Base-by-base conservation (phyloP, 148 eudicot genomes). In the Drosera capensis region DNA sequence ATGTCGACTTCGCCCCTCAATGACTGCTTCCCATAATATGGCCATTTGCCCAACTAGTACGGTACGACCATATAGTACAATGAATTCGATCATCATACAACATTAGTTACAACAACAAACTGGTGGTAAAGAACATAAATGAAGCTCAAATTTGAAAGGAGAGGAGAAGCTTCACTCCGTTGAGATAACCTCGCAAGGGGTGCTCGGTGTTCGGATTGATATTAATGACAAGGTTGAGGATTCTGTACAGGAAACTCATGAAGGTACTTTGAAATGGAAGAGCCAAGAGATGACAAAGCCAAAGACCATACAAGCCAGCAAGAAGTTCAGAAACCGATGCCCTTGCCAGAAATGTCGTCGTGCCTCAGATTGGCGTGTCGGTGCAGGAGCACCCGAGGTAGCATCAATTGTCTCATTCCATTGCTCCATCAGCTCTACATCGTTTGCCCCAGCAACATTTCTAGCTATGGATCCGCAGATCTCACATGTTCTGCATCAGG, bases 391-490 rank as follows among this genome's bases (percentile, higher is more conserved):
- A 6, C 41, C 40, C 5, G 57, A 35, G 12, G 57, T 40, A 20
- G 45, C 53, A 18, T 70, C 95, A 51, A 71, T 71, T 48, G 68
- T 50, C 46, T 78, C 93, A 22, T 62, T 71, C 86, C 78, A 73
- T 30, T 70, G 84, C 57, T 77, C 86, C 24, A 49, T 49, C 25
- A 51, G 18, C 20, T 73, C 83, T 0, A 54, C 62, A 23, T 86
- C 95, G 19, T 72, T 72, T 26, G 67, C 51, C 14, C 93, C 95
- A 40, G 66, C 72, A 3, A 86, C 77, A 23, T 86, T 86, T 20
- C 52, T 61, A 26, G 95, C 95, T 31, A 71, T 73, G 42, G 95
- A 78, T 22, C 82, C 82, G 50, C 95, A 86, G 7, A 86, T 86
- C 69, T 86, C 95, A 46, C 95, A 86, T 1, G 72, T 75, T 57